These are phyloP conservation scores for Cyanidiococcus yangmingshanensis DNA, from an alignment of 23 red algal genomes.

Conservation along the genomic window DNA sequence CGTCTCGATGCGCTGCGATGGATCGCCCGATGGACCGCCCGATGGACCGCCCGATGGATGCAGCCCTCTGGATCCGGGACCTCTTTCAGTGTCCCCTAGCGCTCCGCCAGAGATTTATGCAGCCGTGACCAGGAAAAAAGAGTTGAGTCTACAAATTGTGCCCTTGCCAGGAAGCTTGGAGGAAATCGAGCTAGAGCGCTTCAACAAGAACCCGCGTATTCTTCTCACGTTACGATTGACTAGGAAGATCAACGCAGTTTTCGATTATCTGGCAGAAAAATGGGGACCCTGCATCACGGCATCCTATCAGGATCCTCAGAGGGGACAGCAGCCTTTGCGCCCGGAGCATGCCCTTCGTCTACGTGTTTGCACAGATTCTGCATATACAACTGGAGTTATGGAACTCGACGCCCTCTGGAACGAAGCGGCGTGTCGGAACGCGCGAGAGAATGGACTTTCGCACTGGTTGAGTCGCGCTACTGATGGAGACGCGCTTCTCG, in stretches of 20 bases:
- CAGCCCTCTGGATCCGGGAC: too few species aligned
- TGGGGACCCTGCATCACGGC: constrained; percentile 1
- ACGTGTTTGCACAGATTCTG: not conserved
- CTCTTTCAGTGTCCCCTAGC: too few species aligned
- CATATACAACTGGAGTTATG: not conserved
- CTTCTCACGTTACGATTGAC: not conserved
- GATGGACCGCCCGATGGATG: not conserved
- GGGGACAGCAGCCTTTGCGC: not conserved
- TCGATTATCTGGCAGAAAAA: not conserved
- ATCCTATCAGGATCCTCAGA: not conserved
- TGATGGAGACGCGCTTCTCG: not conserved
- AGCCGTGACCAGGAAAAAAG: not conserved
- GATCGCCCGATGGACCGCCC: not conserved
- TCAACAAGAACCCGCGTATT: not conserved
- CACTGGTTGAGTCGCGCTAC: not conserved
- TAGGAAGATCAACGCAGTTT: not conserved
- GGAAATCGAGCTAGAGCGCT: not conserved
- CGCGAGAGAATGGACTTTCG: not conserved
- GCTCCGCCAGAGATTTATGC: too few species aligned
- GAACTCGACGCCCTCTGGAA: not conserved
- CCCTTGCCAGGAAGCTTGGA: not conserved
- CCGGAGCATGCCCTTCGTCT: not conserved
- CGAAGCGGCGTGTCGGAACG: not conserved
- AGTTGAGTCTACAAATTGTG: constrained; percentile 15
- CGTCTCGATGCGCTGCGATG: too few species aligned